A percentile compares a stretch with the other conserved stretches of the same genome.
Evolutionary conservation across 306 rosid species (phyloP).

Genomic region (Pterocarpus santalinus): DNA sequence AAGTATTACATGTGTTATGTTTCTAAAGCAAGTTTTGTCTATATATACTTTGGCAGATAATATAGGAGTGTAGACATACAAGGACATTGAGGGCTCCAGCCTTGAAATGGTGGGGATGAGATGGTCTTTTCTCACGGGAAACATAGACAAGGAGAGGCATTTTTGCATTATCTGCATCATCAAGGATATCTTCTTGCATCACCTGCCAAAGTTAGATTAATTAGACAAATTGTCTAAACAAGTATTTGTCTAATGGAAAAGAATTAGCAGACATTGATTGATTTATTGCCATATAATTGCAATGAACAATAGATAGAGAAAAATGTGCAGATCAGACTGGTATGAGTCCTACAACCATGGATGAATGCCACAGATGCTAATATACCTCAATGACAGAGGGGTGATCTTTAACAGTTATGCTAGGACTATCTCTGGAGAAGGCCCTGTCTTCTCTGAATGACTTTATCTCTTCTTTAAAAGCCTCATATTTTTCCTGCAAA

Average conservation of each 20-base stretch:
- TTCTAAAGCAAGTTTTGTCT: slow-evolving; percentile 8
- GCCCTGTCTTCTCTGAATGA: slow-evolving; percentile 26
- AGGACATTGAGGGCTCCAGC: slow-evolving; percentile 83
- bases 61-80: slow-evolving; percentile 45
- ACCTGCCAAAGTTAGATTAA: slow-evolving; percentile 47
- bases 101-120: slow-evolving; percentile 71
- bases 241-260: neutral
- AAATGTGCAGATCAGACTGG: too few relatives aligned
- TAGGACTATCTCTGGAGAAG: slow-evolving; percentile 9
- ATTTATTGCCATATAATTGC: neutral
- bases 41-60: slow-evolving; percentile 16
- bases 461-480: slow-evolving; percentile 24
- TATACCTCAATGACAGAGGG: slow-evolving; percentile 63
- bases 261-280: neutral
- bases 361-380: neutral
- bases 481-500: slow-evolving; percentile 55
- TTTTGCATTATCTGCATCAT: slow-evolving; percentile 40
- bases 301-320: neutral
- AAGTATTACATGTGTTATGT: slow-evolving; percentile 35
- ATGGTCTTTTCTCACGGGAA: slow-evolving; percentile 64
- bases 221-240: neutral
- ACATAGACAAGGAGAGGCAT: slow-evolving; percentile 73
- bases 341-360: neutral
- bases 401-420: slow-evolving; percentile 47
- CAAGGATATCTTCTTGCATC: slow-evolving; percentile 41